Evolutionary conservation across 306 rosid species (phyloP), one percentile per base, ranked within the genome.

Genomic region (Echinosophora koreensis): DNA sequence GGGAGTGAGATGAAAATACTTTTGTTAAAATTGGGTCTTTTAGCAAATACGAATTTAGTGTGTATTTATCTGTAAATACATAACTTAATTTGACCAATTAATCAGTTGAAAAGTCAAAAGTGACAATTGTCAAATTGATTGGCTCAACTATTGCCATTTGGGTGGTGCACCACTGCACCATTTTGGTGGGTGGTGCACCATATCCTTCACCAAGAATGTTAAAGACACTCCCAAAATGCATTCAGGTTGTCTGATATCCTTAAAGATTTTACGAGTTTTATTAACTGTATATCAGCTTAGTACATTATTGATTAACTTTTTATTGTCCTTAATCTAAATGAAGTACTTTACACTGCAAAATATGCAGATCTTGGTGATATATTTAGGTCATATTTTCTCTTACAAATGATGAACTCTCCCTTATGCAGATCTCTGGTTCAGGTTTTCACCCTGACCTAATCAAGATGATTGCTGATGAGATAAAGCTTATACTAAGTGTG

Each of bases 391-490:
- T 28, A 79, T 39, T 28, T 52, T 64, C 55, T 55, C 22, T 63
- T 32, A 14, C 14, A 1, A 28, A 56, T n/a, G 37, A 27, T 57
- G 42, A 18, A 42, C 51, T 11, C 51, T 11, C 52, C 64, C 15
- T 69, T 39, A 35, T 69, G 69, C 74, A 82, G 85, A 22, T 16
- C 27, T 54, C 50, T 14, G 58, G 63, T 42, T 4, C 68, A 52
- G 16, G 30, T 70, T 32, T 76, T 12, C 4, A 5, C 13, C 1
- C 0, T 42, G 11, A 22, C 12, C 66, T 30, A 38, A 52, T 76
- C 39, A 16, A 35, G 49, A 16, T 6, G 41, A 56, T 76, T 46
- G 47, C 39, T 13, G 32, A 44, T 16, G 63, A 22, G 74, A 54
- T 76, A 71, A 14, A 52, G 9, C 38, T n/a, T 13, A 49, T 49